Evolutionary conservation across 805 yeast species (phyloP).

Genomic region (Cyberlindnera samutprakarnensis): DNA sequence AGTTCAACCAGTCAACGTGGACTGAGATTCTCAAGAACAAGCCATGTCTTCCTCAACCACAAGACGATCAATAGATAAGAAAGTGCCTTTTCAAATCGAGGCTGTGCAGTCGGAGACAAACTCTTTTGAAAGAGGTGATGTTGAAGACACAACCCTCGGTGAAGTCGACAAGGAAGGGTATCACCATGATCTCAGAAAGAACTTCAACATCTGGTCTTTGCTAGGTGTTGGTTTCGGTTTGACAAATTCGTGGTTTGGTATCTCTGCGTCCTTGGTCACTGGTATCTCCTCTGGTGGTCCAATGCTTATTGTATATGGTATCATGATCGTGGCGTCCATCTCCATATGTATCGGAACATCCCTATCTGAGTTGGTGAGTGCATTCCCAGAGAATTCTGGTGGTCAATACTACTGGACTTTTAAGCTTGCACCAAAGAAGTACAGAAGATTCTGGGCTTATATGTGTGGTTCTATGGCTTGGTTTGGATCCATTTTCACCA

Average conservation of each 20-base stretch:
- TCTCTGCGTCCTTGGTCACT: conserved; percentile 46
- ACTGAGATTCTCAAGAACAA: too few relatives aligned
- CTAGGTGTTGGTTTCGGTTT: conserved; percentile 55
- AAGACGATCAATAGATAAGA: conserved; percentile 2
- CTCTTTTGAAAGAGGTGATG: conserved; percentile 6
- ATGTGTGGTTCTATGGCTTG: conserved; percentile 56
- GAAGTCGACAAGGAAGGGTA: conserved; percentile 5
- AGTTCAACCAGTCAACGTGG: too few relatives aligned
- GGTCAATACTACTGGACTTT: conserved; percentile 56
- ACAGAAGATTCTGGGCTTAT: conserved; percentile 36
- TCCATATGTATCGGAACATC: conserved; percentile 42
- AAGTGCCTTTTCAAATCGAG: too few relatives aligned
- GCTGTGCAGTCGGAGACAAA: background rate
- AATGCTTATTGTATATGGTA: conserved; percentile 47
- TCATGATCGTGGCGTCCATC: conserved; percentile 40
- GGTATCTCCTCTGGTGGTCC: conserved; percentile 57
- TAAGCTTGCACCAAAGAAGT: conserved; percentile 39
- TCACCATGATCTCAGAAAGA: conserved; percentile 16
- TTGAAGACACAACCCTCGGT: conserved; percentile 8
- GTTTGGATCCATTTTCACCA: conserved; percentile 55
- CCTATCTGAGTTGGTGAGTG: conserved; percentile 44
- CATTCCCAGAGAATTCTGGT: conserved; percentile 47
- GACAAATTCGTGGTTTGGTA: conserved; percentile 57
- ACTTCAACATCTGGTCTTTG: conserved; percentile 38
- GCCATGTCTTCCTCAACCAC: too few relatives aligned